Percentiles rank a stretch among this genome's conserved stretches.
Evolutionary conservation across 2,329 filamentous ascomycete genomes (phyloP).

Genomic region (Aureobasidium melanogenum): DNA sequence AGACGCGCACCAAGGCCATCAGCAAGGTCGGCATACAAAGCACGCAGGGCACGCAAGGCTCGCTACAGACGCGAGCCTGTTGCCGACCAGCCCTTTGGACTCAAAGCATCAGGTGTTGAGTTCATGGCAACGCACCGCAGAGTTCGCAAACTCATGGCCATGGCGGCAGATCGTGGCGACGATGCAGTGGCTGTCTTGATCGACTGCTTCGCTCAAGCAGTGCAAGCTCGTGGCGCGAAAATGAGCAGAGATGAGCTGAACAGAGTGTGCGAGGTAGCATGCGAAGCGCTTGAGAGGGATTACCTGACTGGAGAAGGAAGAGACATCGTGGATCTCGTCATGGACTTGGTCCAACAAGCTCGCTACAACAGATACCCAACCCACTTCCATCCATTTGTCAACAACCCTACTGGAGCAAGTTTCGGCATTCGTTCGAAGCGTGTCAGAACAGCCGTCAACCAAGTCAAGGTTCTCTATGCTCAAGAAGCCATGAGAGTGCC

Average conservation of each 20-base stretch:
- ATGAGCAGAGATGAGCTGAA: background rate
- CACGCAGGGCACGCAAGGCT: background rate
- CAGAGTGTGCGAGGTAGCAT: background rate
- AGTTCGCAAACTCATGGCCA: background rate
- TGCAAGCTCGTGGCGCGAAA: background rate
- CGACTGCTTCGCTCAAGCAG: background rate
- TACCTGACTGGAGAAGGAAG: background rate
- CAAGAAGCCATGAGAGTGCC: background rate
- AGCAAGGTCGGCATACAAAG: background rate
- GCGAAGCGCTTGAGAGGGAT: background rate
- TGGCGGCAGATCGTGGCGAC: background rate
- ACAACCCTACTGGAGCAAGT: background rate
- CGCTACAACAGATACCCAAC: background rate
- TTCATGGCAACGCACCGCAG: background rate
- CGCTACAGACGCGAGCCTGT: background rate
- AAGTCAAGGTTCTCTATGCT: background rate
- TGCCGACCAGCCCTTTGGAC: background rate
- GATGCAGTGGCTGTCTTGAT: background rate
- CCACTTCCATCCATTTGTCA: background rate
- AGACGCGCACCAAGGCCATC: background rate
- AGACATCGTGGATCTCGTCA: slow-evolving; percentile 7
- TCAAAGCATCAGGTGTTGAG: background rate
- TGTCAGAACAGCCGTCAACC: background rate
- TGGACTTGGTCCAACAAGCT: background rate
- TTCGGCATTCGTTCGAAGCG: background rate